Evolutionary conservation across 2,329 filamentous ascomycete genomes (phyloP).

Genomic region (Hypoxylon sp.): DNA sequence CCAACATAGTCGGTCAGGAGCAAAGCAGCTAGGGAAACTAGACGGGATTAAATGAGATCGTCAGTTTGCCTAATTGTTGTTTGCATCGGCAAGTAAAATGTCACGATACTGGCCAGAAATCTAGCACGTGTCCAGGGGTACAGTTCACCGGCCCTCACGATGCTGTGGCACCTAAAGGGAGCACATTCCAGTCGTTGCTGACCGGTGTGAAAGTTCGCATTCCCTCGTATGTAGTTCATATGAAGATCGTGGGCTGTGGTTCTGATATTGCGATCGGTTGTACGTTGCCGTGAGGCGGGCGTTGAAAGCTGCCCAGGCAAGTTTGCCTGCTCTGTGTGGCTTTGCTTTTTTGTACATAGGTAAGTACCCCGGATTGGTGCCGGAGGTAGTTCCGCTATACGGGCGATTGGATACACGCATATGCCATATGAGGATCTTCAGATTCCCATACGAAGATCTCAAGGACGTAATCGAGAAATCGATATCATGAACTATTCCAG

Average conservation of each 20-base stretch:
- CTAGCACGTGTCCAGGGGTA: slow-evolving; percentile 8
- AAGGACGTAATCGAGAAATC: not conserved
- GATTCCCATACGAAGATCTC: slow-evolving; percentile 13
- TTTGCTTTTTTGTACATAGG: slow-evolving; percentile 20
- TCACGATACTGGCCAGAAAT: slow-evolving; percentile 7
- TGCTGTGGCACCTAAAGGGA: slow-evolving; percentile 35
- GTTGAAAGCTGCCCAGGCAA: slow-evolving; percentile 12
- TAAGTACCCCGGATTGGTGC: slow-evolving; percentile 11
- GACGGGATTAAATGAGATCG: slow-evolving; percentile 19
- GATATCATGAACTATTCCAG: not conserved
- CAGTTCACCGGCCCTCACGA: slow-evolving; percentile 28
- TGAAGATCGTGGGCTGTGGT: slow-evolving; percentile 5
- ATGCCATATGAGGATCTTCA: slow-evolving; percentile 8
- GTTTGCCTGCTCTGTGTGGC: not conserved
- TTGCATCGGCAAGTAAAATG: slow-evolving; percentile 25
- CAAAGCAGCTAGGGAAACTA: slow-evolving; percentile 18
- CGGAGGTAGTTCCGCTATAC: slow-evolving; percentile 19
- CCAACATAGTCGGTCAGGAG: slow-evolving; percentile 30
- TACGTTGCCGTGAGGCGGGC: slow-evolving; percentile 1
- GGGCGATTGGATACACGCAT: slow-evolving; percentile 21
- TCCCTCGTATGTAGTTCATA: slow-evolving; percentile 11
- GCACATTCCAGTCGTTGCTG: slow-evolving; percentile 26
- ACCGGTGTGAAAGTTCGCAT: slow-evolving; percentile 32
- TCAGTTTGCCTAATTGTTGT: slow-evolving; percentile 32
- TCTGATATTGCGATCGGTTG: slow-evolving; percentile 31